phyloP scores from a whole-genome alignment of 177 flowering plant species.

The Vitis hybrid region DNA sequence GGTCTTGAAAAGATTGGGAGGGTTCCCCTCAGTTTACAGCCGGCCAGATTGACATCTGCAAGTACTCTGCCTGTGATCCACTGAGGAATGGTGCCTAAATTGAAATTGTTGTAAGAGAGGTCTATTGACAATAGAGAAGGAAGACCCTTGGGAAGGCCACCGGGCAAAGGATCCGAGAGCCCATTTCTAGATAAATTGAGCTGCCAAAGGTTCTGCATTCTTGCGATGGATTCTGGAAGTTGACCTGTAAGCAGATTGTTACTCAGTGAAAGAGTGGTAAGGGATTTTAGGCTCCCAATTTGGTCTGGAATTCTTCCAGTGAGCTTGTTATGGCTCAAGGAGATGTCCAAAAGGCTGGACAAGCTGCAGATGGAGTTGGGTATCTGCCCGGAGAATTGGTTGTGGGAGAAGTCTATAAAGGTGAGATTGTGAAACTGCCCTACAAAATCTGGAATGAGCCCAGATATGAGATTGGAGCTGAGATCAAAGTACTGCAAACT shows the following conservation, averaged over 20 bases:
- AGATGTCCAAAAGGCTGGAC: constrained; percentile 46
- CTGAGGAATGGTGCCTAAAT: constrained; percentile 61
- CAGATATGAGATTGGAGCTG: constrained; percentile 71
- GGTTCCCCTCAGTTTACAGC: constrained; percentile 65
- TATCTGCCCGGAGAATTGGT: constrained; percentile 63
- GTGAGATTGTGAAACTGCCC: constrained; percentile 61
- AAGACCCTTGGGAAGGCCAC: constrained; percentile 41
- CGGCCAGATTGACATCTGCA: constrained; percentile 68
- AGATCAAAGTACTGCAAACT: constrained; percentile 72
- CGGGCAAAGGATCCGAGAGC: constrained; percentile 64
- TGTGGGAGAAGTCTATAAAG: constrained; percentile 63
- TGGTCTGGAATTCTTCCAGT: constrained; percentile 68
- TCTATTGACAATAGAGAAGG: constrained; percentile 78
- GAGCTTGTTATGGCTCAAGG: constrained; percentile 61
- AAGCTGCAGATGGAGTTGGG: constrained; percentile 60
- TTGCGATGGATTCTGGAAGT: constrained; percentile 71
- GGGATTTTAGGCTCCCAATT: constrained; percentile 58
- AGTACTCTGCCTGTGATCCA: constrained; percentile 72
- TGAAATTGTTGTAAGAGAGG: constrained; percentile 77
- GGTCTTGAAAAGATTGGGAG: constrained; percentile 64
- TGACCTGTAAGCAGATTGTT: constrained; percentile 59
- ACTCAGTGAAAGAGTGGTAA: constrained; percentile 56
- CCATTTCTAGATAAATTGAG: constrained; percentile 78
- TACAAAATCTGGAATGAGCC: constrained; percentile 59
- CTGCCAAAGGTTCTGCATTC: constrained; percentile 63